These are phyloP conservation scores for Xylaria bambusicola DNA, from an alignment of 495 filamentous ascomycete genomes.

Conservation along the genomic window DNA sequence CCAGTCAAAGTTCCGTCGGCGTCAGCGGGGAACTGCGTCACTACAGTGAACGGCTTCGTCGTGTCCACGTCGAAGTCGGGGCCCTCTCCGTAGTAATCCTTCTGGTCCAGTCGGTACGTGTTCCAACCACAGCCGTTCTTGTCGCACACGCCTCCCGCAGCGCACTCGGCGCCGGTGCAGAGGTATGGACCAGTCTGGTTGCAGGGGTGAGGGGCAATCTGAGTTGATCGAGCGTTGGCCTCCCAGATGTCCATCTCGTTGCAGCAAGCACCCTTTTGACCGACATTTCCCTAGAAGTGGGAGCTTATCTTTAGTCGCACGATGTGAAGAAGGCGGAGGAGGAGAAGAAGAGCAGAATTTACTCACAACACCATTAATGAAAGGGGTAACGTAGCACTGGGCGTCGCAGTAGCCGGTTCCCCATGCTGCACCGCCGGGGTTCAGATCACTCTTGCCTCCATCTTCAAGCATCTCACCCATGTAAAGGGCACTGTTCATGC, in stretches of 20 bases:
- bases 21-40: constrained; percentile 65
- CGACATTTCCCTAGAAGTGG: constrained; percentile 47
- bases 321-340: not conserved
- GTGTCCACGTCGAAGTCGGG: constrained; percentile 60
- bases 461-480: constrained; percentile 62
- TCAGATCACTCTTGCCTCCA: constrained; percentile 56
- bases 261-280: constrained; percentile 54
- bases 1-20: constrained; percentile 53
- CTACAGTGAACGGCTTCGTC: constrained; percentile 60
- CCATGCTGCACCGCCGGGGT: constrained; percentile 63
- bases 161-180: constrained; percentile 53
- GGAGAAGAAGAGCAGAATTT: not conserved
- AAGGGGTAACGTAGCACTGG: constrained; percentile 59
- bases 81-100: constrained; percentile 56
- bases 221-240: constrained; percentile 60
- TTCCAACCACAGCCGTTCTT: constrained; percentile 67
- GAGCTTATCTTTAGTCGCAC: not conserved
- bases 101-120: constrained; percentile 58
- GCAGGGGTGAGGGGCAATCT: constrained; percentile 61
- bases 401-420: constrained; percentile 73
- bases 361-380: constrained; percentile 59
- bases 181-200: constrained; percentile 45
- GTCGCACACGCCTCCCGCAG: constrained; percentile 60
- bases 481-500: constrained; percentile 70
- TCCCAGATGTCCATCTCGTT: constrained; percentile 68